These are phyloP conservation scores for Linderniella brevidens DNA, from an alignment of 257 asterid species.

Conservation along the genomic window DNA sequence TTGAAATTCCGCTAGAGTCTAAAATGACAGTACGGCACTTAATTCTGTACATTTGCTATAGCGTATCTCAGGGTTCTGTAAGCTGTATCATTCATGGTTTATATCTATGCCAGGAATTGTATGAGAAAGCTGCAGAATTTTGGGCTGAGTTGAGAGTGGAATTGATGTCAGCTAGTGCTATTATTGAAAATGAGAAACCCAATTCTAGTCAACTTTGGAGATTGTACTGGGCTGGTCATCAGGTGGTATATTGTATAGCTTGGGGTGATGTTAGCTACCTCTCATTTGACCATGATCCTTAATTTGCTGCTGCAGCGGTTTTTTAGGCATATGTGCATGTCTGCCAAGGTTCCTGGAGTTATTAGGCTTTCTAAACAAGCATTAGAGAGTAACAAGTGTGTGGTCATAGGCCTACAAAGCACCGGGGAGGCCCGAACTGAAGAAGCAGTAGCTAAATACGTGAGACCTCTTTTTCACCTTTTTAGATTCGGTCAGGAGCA, in stretches of 20 bases:
- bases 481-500: too few relatives aligned
- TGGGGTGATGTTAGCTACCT: not conserved
- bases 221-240: slow-evolving; percentile 95
- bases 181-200: slow-evolving; percentile 42
- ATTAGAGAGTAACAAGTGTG: slow-evolving; percentile 59
- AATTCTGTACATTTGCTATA: too few relatives aligned
- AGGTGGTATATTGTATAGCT: slow-evolving; percentile 21
- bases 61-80: too few relatives aligned
- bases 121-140: slow-evolving; percentile 72
- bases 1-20: slow-evolving; percentile 75
- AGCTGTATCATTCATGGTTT: too few relatives aligned
- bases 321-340: slow-evolving; percentile 93
- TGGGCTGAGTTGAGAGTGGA: slow-evolving; percentile 91
- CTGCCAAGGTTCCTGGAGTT: slow-evolving; percentile 96
- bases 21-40: slow-evolving; percentile 51
- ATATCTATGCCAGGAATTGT: slow-evolving; percentile 58
- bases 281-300: slow-evolving; percentile 10
- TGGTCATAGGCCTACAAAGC: slow-evolving; percentile 88
- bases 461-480: slow-evolving; percentile 19
- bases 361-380: slow-evolving; percentile 74
- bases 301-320: slow-evolving; percentile 49
- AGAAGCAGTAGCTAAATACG: slow-evolving; percentile 90
- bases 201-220: slow-evolving; percentile 78
- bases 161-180: slow-evolving; percentile 54
- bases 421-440: slow-evolving; percentile 99